Base-by-base conservation (phyloP, 2,329 filamentous ascomycete genomes). In the Xylariaceae sp. region DNA sequence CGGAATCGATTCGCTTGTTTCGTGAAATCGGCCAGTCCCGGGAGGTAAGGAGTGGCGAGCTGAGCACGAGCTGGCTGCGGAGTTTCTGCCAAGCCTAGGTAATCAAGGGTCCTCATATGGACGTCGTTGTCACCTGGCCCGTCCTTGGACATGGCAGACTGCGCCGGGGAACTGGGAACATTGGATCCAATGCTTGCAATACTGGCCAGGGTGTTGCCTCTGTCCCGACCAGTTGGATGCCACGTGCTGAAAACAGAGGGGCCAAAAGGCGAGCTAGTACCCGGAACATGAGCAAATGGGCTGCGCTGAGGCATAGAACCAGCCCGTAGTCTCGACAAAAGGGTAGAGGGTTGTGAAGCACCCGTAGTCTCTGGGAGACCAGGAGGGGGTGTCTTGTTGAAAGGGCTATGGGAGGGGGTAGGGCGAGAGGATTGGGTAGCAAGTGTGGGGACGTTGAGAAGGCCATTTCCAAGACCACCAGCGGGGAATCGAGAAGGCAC, bases 401-500 rank as follows among this genome's bases (percentile, higher is more conserved):
- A 97, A 0, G 92, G 91, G 69, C 88, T 95, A 57, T 89, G 90
- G 0, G 92, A 91, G 3, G 93, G 92, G 2, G 91, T 94, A 13
- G 89, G 88, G 62, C 92, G 86, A 37, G 90, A 90, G 4, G 90
- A 89, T 73, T 95, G 94, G 56, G 90, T 83, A 53, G 88, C 81
- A 68, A 84, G 68, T 17, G 76, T 72, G 9, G 87, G 81, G 13
- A 86, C 74, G 66, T 78, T 82, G 42, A 81, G 72, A 56, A 87
- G 74, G 34, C 83, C 82, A 69, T 82, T 87, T 59, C 84, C 79
- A 4, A 84, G 82, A 55, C 86, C 86, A 30, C 88, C 88, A 13
- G 90, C 88, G 35, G 92, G 92, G 72, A 99, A 95, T 64, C 93
- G 85, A 51, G 94, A 97, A 18, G 94, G 94, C n/a, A 99, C 87